phyloP scores from a whole-genome alignment of 1,284 basidiomycete species.

The Phlebopus sp. region DNA sequence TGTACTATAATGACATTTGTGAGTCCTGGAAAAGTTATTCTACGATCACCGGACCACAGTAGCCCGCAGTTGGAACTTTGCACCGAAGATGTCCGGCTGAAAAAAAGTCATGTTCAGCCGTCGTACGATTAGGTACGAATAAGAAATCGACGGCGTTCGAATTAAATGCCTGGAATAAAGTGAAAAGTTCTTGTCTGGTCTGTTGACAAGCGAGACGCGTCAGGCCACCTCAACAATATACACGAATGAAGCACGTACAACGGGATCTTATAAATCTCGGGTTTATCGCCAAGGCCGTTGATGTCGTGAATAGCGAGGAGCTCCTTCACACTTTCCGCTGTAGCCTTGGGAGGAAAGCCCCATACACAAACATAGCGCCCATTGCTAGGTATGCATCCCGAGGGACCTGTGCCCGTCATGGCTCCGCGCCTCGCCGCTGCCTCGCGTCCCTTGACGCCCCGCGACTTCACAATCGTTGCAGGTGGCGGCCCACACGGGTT shows the following conservation, averaged over 20 bases:
- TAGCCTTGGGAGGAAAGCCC: constrained; percentile 55
- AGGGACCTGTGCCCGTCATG: constrained; percentile 41
- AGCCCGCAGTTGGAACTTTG: constrained; percentile 50
- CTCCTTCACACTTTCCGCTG: constrained; percentile 34
- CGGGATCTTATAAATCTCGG: constrained; percentile 48
- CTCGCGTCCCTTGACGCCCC: constrained; percentile 42
- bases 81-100: constrained; percentile 34
- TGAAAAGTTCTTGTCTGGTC: constrained; percentile 40
- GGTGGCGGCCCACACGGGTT: constrained; percentile 22
- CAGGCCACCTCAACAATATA: constrained; percentile 6
- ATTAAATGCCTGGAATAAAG: constrained; percentile 52
- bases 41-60: constrained; percentile 53
- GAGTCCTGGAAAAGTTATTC: not conserved
- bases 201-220: constrained; percentile 15
- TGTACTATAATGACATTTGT: constrained; percentile 5
- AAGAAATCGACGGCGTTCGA: constrained; percentile 50
- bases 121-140: constrained; percentile 67
- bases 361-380: constrained; percentile 56
- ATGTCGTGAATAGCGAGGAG: constrained; percentile 47
- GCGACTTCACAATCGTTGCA: constrained; percentile 25
- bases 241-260: constrained; percentile 39
- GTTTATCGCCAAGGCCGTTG: constrained; percentile 34
- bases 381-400: constrained; percentile 45
- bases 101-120: constrained; percentile 58
- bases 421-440: constrained; percentile 40